Percentiles rank a stretch among this genome's conserved stretches.
Evolutionary conservation across 352 stramenopile species (phyloP).

Genomic region (Phytopythium delawarense): DNA sequence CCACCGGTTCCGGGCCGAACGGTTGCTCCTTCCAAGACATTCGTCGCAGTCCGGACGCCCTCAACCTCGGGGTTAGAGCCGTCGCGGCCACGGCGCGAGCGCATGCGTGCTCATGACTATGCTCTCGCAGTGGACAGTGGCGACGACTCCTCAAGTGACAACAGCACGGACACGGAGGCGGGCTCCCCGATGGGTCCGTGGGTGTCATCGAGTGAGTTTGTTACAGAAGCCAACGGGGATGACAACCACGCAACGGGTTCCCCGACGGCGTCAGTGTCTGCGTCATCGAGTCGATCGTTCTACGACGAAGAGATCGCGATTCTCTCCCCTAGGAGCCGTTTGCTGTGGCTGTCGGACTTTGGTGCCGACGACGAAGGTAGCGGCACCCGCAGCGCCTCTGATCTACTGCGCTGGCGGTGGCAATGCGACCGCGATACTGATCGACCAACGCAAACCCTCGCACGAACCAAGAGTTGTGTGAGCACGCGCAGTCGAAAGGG

Average conservation of each 20-base stretch:
- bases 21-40: not conserved
- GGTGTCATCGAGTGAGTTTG: conserved; percentile 20
- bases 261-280: conserved; percentile 15
- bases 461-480: not conserved
- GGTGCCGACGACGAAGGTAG: conserved; percentile 13
- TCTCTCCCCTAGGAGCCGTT: conserved; percentile 51
- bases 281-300: conserved; percentile 16
- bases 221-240: not conserved
- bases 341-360: conserved; percentile 62
- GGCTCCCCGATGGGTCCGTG: conserved; percentile 52
- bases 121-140: conserved; percentile 5
- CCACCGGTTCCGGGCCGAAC: not conserved
- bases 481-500: not conserved
- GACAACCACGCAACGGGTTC: not conserved
- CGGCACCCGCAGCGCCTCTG: not conserved
- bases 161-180: conserved; percentile 5
- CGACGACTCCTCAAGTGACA: conserved; percentile 1
- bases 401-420: not conserved
- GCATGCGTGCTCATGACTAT: conserved; percentile 7
- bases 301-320: conserved; percentile 15
- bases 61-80: not conserved
- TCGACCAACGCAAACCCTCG: not conserved
- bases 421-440: not conserved
- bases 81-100: conserved; percentile 9
- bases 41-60: conserved; percentile 1